These are phyloP conservation scores for Candida xiaguanensis DNA, from an alignment of 805 yeast genomes.

Conservation along the genomic window DNA sequence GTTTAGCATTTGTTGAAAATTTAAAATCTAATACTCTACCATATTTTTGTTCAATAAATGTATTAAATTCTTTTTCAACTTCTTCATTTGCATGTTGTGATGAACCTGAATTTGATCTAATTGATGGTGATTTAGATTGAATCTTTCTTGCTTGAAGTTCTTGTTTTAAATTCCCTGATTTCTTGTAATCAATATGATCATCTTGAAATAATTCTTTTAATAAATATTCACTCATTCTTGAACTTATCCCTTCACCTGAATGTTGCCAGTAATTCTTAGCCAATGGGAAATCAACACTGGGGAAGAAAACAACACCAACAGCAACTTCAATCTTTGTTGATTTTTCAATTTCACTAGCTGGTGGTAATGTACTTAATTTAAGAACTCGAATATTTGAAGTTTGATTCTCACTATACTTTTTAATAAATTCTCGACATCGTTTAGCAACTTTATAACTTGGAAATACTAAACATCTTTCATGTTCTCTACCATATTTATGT, in stretches of 20 bases:
- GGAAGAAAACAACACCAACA: constrained; percentile 78
- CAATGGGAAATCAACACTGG: constrained; percentile 49
- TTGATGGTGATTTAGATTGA: constrained; percentile 30
- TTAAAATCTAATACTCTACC: constrained; percentile 84
- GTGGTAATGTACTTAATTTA: constrained; percentile 70
- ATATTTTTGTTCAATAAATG: constrained; percentile 81
- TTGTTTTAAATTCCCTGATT: constrained; percentile 19
- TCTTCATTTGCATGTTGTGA: constrained; percentile 20
- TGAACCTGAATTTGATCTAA: constrained; percentile 22
- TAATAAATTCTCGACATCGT: constrained; percentile 77
- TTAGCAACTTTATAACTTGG: constrained; percentile 78
- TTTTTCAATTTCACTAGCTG: constrained; percentile 55
- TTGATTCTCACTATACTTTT: constrained; percentile 27
- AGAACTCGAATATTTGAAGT: constrained; percentile 51
- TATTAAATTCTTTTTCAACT: constrained; percentile 51
- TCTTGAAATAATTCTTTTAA: constrained; percentile 50
- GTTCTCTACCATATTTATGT: constrained; percentile 71
- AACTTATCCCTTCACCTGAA: constrained; percentile 93
- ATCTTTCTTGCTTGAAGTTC: constrained; percentile 34
- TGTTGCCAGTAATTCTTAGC: constrained; percentile 96
- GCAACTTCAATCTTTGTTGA: constrained; percentile 60
- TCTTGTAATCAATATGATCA: constrained; percentile 5
- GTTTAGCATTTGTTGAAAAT: constrained; percentile 72
- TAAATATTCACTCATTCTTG: constrained; percentile 83
- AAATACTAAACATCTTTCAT: constrained; percentile 71